Base-by-base conservation (phyloP, 257 asterid genomes). In the Lithospermum erythrorhizon region DNA sequence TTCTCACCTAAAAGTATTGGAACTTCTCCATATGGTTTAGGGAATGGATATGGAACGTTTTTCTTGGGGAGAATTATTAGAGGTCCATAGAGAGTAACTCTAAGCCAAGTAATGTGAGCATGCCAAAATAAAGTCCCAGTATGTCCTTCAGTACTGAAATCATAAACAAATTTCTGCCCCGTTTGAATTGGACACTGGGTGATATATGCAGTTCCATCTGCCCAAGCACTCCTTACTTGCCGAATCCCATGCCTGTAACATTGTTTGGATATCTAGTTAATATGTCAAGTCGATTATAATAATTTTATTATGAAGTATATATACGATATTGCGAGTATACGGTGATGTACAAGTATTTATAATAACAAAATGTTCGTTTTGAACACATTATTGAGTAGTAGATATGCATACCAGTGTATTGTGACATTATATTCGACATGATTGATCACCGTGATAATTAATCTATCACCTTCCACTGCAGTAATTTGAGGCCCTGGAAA, bases 121-220 rank as follows among this genome's bases (percentile, higher is more conserved):
- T 84, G 89, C 80, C 80, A 84, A 49, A 68, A 81, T 3, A 81
- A 68, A 4, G 88, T 84, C 48, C 88, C 93, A 13, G 82, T 72
- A 59, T 81, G 94, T 14, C 81, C 84, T 18, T 66, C 62, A 6
- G 79, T 61, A 6, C 84, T 79, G 83, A 73, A 79, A 55, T 84
- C 82, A 53, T 82, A 77, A 3, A 79, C 77, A 41, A 79, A 84
- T 53, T 74, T 79, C 13, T 79, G 81, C 0, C 85, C 81, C 15
- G 79, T 75, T 62, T 82, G 89, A 1, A 82, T 75, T 0, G 94
- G 93, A 41, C 88, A 84, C 65, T 84, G 93, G 3, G 88, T 79
- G 2, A 84, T 49, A 23, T 84, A 81, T 5, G 94, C 87, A 0
- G 86, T 83, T 23, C 88, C 86, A 47, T 84, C 93, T 0, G 91